Evolutionary conservation across 345 rosid genomes (phyloP).

Genomic region (Chamaenerion angustifolium): DNA sequence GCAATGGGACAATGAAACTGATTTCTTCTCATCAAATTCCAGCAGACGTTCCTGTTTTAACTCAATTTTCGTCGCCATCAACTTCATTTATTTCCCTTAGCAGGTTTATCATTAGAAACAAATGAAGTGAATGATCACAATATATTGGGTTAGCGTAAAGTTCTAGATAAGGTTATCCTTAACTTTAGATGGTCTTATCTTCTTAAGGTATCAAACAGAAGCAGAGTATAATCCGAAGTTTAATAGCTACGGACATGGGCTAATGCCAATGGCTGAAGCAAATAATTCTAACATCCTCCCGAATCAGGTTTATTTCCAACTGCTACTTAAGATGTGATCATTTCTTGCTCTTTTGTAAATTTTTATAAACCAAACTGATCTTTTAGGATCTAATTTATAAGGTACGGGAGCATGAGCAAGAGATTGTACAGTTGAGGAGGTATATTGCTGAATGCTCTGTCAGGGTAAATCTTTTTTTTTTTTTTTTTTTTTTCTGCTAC

Average conservation of each 20-base stretch:
- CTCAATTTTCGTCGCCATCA: constrained; percentile 57
- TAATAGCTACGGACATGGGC: constrained; percentile 38
- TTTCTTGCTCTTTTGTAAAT: not conserved
- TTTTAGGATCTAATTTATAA: constrained; percentile 51
- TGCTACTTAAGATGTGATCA: constrained; percentile 7
- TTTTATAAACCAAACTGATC: constrained; percentile 8
- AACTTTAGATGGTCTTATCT: constrained; percentile 1
- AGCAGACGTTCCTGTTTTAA: constrained; percentile 22
- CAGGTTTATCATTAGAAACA: constrained; percentile 28
- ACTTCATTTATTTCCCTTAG: constrained; percentile 36
- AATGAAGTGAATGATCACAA: constrained; percentile 1
- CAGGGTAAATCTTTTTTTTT: constrained; percentile 33
- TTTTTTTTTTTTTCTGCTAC: not conserved
- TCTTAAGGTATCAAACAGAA: constrained; percentile 48
- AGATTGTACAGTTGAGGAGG: constrained; percentile 61
- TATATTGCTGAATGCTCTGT: constrained; percentile 69
- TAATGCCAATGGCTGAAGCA: constrained; percentile 58
- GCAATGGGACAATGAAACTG: constrained; percentile 44
- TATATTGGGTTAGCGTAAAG: not conserved
- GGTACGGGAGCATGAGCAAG: constrained; percentile 73
- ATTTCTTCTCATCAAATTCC: constrained; percentile 3
- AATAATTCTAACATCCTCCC: constrained; percentile 40
- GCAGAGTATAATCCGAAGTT: constrained; percentile 37
- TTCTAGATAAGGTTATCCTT: constrained; percentile 1
- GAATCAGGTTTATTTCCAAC: constrained; percentile 52